Conservation (phyloP, 371 early-diverging fungal species). For the Mortierella sp. region DNA sequence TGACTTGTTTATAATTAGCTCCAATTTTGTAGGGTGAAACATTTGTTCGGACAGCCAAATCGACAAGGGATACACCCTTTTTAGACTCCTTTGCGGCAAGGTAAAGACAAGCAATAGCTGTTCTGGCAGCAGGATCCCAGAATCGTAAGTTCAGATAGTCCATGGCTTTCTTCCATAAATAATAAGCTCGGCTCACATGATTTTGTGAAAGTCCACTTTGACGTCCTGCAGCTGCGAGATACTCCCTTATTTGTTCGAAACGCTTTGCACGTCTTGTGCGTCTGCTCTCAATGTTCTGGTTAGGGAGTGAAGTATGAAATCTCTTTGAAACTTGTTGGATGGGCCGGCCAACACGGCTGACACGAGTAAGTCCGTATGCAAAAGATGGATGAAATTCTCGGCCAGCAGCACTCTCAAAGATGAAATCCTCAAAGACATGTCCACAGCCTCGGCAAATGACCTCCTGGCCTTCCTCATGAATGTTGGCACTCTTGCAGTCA, state of each 20-base stretch:
- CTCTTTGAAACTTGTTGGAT: neutral
- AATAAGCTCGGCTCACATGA: conserved; percentile 6
- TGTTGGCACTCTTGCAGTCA: conserved; percentile 2
- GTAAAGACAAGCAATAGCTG: conserved; percentile 37
- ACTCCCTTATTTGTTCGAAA: neutral
- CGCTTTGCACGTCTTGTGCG: neutral
- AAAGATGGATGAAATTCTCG: neutral
- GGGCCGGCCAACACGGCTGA: neutral
- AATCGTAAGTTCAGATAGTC: neutral
- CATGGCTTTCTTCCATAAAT: conserved; percentile 13
- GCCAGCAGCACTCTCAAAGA: neutral
- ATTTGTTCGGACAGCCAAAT: conserved; percentile 18
- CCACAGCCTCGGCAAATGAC: conserved; percentile 21
- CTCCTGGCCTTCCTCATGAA: neutral
- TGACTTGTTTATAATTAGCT: conserved; percentile 19
- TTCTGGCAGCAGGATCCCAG: conserved; percentile 6
- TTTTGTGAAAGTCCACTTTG: neutral
- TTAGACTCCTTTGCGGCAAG: conserved; percentile 33
- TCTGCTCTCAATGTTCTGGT: neutral
- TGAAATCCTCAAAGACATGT: conserved; percentile 7
- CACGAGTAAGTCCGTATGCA: conserved; percentile 2
- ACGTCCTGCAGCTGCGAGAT: neutral
- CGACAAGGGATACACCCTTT: conserved; percentile 12
- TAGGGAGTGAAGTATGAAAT: neutral
- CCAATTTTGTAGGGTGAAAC: conserved; percentile 21